phyloP scores from a whole-genome alignment of 768 basidiomycete species.

The Podaxis sp. region DNA sequence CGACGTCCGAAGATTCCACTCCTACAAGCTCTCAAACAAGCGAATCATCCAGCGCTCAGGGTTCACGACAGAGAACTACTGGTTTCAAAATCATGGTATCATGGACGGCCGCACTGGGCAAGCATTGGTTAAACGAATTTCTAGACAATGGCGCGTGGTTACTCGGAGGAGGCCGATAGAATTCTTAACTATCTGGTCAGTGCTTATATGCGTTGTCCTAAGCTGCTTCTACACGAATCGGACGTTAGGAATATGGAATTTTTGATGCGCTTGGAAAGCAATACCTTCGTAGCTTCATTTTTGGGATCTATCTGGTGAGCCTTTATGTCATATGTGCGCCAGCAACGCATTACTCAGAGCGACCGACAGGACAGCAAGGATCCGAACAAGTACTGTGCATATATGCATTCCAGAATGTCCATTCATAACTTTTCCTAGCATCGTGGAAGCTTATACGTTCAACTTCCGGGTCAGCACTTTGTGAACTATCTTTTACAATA shows the following conservation, averaged over 20 bases:
- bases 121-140: neutral
- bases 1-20: conserved; percentile 44
- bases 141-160: conserved; percentile 68
- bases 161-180: conserved; percentile 80
- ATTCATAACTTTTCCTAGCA: conserved; percentile 41
- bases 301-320: conserved; percentile 79
- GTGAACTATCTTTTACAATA: neutral
- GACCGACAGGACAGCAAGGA: conserved; percentile 71
- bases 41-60: conserved; percentile 26
- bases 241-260: conserved; percentile 73
- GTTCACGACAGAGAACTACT: conserved; percentile 43
- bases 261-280: conserved; percentile 84
- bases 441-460: conserved; percentile 87
- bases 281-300: conserved; percentile 83
- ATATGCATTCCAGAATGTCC: conserved; percentile 3
- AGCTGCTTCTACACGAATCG: neutral
- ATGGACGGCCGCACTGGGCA: neutral
- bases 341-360: conserved; percentile 4
- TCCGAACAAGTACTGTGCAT: conserved; percentile 70
- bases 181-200: conserved; percentile 74
- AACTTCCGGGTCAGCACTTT: conserved; percentile 62
- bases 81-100: conserved; percentile 69
- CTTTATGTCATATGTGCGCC: neutral
- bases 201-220: conserved; percentile 14
- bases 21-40: conserved; percentile 36